Evolutionary conservation across 495 filamentous ascomycete genomes (phyloP), one percentile per base, ranked within the genome.

Genomic region (Pseudotulostoma volvatum): DNA sequence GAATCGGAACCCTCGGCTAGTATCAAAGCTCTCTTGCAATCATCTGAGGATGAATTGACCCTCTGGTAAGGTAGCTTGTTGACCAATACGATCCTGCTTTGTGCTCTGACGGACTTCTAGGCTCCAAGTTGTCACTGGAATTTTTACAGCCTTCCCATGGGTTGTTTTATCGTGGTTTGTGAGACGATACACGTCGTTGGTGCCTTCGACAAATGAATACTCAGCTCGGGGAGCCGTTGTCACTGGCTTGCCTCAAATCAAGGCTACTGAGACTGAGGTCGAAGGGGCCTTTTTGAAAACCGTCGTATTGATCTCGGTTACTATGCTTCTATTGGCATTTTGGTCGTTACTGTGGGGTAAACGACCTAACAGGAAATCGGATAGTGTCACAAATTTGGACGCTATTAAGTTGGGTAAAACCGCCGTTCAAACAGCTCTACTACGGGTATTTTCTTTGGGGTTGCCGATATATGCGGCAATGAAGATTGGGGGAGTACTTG

Each of bases 401-500:
- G 23, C 11, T 28, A 18, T 23, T 9, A 23, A 37, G 18, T 17
- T 42, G 3, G 46, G 46, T 36, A 33, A 33, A 1, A 44, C 41
- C n/a, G 46, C 37, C 0, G 51, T 33, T 3, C 39, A 44, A 13
- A 34, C 41, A 15, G 44, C 48, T 1, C 28, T 64, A 34, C 23
- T 53, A 20, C 55, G 53, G 17, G 37, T 52, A 9, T 40, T 38
- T 25, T 57, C 58, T 13, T 49, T 76, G 20, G 63, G 58, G 15
- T 45, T 77, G 15, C 74, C 74, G 0, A 67, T 73, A 41, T 76
- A 72, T 43, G 70, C 73, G 15, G 47, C 67, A 0, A 51, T 73
- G 45, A 65, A 73, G 25, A 49, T 77, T 14, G 74, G 74, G 16
- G 72, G 66, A 4, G 58, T 67, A 38, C 50, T 69, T 18, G 66